Conservation (phyloP, 306 rosid species). For the Styphnolobium japonicum region DNA sequence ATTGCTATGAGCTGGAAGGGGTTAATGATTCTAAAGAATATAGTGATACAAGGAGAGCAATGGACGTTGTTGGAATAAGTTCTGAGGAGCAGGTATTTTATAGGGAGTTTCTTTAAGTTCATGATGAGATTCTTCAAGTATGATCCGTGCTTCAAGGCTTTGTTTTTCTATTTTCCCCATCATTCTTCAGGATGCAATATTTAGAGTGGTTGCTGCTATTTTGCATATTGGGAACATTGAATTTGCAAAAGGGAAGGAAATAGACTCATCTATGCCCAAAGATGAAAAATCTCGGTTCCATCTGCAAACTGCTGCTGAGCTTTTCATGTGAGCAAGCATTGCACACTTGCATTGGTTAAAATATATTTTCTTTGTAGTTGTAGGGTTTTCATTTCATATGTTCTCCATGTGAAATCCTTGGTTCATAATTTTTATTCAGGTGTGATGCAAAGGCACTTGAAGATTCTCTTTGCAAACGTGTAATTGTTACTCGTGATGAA, state of each 20-base stretch:
- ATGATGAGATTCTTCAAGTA: slow-evolving; percentile 7
- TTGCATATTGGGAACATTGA: slow-evolving; percentile 97
- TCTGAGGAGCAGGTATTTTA: slow-evolving; percentile 78
- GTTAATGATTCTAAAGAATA: slow-evolving; percentile 84
- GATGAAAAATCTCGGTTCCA: slow-evolving; percentile 90
- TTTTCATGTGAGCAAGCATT: slow-evolving; percentile 65
- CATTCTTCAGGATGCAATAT: slow-evolving; percentile 78
- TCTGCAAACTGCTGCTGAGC: slow-evolving; percentile 85
- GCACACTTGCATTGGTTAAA: slow-evolving; percentile 21
- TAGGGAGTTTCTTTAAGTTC: slow-evolving; percentile 24
- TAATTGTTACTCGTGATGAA: slow-evolving; percentile 96
- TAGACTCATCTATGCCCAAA: slow-evolving; percentile 85
- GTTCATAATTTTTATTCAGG: slow-evolving; percentile 49
- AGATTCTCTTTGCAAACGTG: slow-evolving; percentile 99
- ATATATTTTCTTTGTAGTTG: neutral
- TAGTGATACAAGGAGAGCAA: slow-evolving; percentile 77
- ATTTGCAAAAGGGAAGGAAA: slow-evolving; percentile 88
- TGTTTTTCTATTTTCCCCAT: slow-evolving; percentile 5
- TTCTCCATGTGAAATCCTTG: slow-evolving; percentile 25
- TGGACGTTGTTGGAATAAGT: slow-evolving; percentile 95
- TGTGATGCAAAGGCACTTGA: slow-evolving; percentile 94
- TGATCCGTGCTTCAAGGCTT: slow-evolving; percentile 24
- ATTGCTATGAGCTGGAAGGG: slow-evolving; percentile 84
- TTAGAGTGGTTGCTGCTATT: slow-evolving; percentile 96
- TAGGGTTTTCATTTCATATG: slow-evolving; percentile 26